A percentile compares a stretch with the other conserved stretches of the same genome.
Conservation (phyloP, 192 early-diverging fungal genomes). For the Allomyces arbusculus region DNA sequence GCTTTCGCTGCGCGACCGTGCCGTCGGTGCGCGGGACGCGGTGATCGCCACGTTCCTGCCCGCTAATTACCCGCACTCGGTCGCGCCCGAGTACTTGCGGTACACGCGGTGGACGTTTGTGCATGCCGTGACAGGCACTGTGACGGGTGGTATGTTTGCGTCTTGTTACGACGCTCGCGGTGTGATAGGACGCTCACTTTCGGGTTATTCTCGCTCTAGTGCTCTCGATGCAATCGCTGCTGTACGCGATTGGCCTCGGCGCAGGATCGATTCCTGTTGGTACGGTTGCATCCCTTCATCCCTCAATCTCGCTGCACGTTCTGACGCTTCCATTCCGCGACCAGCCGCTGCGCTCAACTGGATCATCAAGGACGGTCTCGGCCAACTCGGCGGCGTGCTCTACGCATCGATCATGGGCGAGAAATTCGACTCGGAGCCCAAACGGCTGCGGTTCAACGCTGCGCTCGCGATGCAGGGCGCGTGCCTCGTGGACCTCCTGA, state of each 20-base stretch:
- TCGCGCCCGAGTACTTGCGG: constrained; percentile 47
- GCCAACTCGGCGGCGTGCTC: constrained; percentile 62
- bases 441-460: constrained; percentile 59
- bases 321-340: not conserved
- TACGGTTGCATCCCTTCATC: constrained; percentile 2
- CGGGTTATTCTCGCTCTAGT: constrained; percentile 14
- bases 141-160: constrained; percentile 33
- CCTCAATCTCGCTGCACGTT: constrained; percentile 5
- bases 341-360: constrained; percentile 66
- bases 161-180: not conserved
- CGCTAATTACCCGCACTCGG: constrained; percentile 46
- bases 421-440: constrained; percentile 64
- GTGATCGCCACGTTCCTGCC: constrained; percentile 38
- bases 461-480: constrained; percentile 48
- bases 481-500: constrained; percentile 53
- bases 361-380: constrained; percentile 80
- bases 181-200: constrained; percentile 4
- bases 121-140: constrained; percentile 52
- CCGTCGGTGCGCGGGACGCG: not conserved
- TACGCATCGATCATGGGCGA: constrained; percentile 56
- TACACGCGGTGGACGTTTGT: constrained; percentile 63
- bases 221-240: constrained; percentile 64
- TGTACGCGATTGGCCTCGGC: constrained; percentile 64
- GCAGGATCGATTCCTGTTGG: constrained; percentile 38
- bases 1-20: too few relatives aligned